phyloP scores from a whole-genome alignment of 2,329 filamentous ascomycete genomes.

The Botryotinia globosa region DNA sequence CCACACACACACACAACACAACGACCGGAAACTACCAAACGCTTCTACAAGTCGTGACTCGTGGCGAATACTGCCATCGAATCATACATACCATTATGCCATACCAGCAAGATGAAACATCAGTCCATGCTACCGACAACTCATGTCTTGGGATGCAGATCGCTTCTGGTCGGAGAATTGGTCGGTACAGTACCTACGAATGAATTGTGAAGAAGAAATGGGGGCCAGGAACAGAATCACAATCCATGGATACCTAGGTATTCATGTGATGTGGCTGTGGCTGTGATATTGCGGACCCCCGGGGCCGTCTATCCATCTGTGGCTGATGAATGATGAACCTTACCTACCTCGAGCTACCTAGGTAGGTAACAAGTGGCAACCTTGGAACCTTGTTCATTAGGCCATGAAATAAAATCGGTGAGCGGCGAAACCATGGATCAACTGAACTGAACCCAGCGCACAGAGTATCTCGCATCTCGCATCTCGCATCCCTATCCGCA shows the following conservation, averaged over 20 bases:
- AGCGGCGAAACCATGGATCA: not conserved
- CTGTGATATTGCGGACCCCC: not conserved
- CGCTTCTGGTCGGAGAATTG: not conserved
- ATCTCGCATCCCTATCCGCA: not conserved
- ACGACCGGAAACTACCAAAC: not conserved
- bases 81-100: not conserved
- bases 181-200: not conserved
- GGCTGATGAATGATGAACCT: not conserved
- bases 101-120: not conserved
- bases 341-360: no score
- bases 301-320: not conserved
- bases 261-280: not conserved
- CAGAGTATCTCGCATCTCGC: not conserved
- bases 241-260: no score
- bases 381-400: no score
- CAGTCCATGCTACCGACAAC: not conserved
- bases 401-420: not conserved
- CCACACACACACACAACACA: not conserved
- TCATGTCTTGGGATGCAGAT: not conserved
- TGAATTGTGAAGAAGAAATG: not conserved
- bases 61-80: not conserved
- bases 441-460: not conserved
- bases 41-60: not conserved
- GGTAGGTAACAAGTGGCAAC: not conserved
- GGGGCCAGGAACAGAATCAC: not conserved